These are phyloP conservation scores for Blakeslea trispora DNA, from an alignment of 371 early-diverging fungal genomes.

Conservation along the genomic window DNA sequence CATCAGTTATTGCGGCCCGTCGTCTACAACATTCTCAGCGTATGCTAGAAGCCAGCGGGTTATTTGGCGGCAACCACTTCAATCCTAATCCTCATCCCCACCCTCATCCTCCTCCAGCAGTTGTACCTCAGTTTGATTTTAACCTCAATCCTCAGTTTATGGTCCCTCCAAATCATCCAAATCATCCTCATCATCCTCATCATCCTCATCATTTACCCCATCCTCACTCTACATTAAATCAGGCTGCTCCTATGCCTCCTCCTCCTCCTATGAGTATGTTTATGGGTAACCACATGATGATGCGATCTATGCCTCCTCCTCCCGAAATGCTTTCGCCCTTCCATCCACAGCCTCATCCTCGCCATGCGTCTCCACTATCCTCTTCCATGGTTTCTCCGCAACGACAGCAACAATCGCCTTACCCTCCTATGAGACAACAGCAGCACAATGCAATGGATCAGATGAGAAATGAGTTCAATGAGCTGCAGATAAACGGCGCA, in stretches of 20 bases:
- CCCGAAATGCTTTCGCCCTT: slow-evolving; percentile 17
- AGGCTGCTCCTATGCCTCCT: slow-evolving; percentile 7
- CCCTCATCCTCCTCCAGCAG: too few relatives aligned
- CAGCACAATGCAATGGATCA: slow-evolving; percentile 15
- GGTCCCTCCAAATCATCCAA: background rate
- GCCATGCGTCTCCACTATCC: slow-evolving; percentile 4
- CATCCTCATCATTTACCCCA: slow-evolving; percentile 11
- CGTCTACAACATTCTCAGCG: slow-evolving; percentile 55
- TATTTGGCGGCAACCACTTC: slow-evolving; percentile 32
- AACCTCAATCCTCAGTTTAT: slow-evolving; percentile 10
- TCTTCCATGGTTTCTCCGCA: slow-evolving; percentile 3
- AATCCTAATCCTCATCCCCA: slow-evolving; percentile 15
- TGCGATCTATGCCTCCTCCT: slow-evolving; percentile 23
- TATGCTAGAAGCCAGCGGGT: slow-evolving; percentile 51
- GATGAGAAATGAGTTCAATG: slow-evolving; percentile 21
- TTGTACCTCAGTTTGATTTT: background rate
- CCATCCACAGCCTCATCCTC: slow-evolving; percentile 1
- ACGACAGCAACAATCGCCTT: slow-evolving; percentile 3
- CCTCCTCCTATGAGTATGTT: slow-evolving; percentile 29
- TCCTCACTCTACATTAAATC: slow-evolving; percentile 20
- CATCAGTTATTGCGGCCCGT: slow-evolving; percentile 41
- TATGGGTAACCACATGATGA: slow-evolving; percentile 30
- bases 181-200: background rate
- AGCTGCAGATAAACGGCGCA: slow-evolving; percentile 12
- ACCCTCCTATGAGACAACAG: too few relatives aligned